Evolutionary conservation across 129 eudicot genomes (phyloP), one percentile per base, ranked within the genome.

Genomic region (Mikania micrantha): DNA sequence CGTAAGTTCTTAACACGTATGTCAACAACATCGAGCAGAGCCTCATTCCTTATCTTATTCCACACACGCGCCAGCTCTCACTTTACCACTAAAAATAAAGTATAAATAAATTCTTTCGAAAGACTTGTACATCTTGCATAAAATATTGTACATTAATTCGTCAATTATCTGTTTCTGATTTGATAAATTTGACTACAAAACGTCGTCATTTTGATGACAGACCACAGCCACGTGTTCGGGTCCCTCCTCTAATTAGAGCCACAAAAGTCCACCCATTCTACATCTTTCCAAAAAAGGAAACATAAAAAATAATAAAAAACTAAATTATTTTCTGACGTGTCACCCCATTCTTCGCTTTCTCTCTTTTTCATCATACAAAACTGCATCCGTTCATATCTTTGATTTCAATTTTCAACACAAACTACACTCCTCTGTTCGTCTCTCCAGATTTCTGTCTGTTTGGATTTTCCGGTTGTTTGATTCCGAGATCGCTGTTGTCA

Each of bases 201-300:
- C 64, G 80, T 16, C 31, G 69, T 59, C 74, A 70, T 68, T 58
- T 47, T 32, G 4, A 39, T 57, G 66, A 53, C 70, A 72, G 56
- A 53, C 32, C 69, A 71, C 22, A 34, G 82, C 85, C 91, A 80
- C 90, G 88, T 83, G 91, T 85, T 73, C 6, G 35, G 50, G 80
- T 69, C 81, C 64, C 67, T 60, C 64, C 5, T 67, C 78, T 22
- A 83, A 65, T 66, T 44, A 78, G 39, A 85, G 85, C 96, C 96
- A 85, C 96, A 85, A 83, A 75, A 65, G 48, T 73, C 81, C 78
- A 71, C 64, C 71, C 40, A 62, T 50, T 84, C 95, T 82, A 63
- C 80, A 78, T 62, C 53, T 8, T 85, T 85, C 91, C 67, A 35
- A 66, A 50, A 39, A n/a, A 50, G 38, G 28, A 34, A 60, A 64